Evolutionary conservation across 352 stramenopile genomes (phyloP).

Genomic region (Globisporangium parvum): DNA sequence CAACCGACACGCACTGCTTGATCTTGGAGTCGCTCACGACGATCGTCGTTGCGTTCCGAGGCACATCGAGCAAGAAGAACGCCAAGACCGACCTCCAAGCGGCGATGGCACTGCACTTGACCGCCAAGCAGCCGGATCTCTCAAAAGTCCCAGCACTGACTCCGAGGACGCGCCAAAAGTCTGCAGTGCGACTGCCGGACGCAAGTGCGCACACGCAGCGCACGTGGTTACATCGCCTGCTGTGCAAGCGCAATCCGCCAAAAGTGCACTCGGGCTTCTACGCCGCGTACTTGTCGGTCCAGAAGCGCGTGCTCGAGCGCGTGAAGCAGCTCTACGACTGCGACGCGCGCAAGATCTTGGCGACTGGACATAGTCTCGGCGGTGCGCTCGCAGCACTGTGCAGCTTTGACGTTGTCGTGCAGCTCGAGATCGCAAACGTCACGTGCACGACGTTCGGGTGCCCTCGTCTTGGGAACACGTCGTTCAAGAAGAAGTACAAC

Average conservation of each 20-base stretch:
- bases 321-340: constrained; percentile 17
- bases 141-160: constrained; percentile 8
- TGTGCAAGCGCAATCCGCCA: constrained; percentile 27
- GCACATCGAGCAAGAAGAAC: constrained; percentile 38
- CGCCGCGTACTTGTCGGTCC: constrained; percentile 27
- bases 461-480: constrained; percentile 29
- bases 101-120: constrained; percentile 22
- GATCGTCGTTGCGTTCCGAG: constrained; percentile 34
- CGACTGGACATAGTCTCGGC: constrained; percentile 37
- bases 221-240: constrained; percentile 20
- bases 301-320: constrained; percentile 19
- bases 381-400: constrained; percentile 35
- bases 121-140: constrained; percentile 22
- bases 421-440: constrained; percentile 24
- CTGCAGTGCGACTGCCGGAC: too few species aligned
- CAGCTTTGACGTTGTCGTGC: constrained; percentile 28
- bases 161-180: not conserved
- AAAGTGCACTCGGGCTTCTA: constrained; percentile 44
- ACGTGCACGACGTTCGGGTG: constrained; percentile 39
- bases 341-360: constrained; percentile 20
- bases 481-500: constrained; percentile 34
- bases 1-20: constrained; percentile 36
- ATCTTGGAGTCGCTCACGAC: constrained; percentile 21
- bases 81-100: constrained; percentile 32
- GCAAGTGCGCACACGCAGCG: constrained; percentile 2